A percentile compares a stretch with the other conserved stretches of the same genome.
phyloP scores from a whole-genome alignment of 1,284 basidiomycete species.

The Sanghuangporus baumii region DNA sequence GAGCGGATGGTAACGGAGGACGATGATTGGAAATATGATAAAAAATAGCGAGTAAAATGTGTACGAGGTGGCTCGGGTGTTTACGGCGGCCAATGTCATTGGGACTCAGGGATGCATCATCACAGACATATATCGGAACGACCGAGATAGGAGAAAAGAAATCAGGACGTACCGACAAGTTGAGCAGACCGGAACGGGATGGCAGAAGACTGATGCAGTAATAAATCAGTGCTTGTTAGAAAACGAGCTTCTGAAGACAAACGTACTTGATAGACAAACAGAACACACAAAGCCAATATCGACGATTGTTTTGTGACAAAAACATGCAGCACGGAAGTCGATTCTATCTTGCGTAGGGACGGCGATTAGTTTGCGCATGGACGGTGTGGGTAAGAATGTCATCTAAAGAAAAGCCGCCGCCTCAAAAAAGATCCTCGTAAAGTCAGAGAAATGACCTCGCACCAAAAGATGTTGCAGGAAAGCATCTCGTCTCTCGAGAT shows the following conservation, averaged over 20 bases:
- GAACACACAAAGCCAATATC: slow-evolving; percentile 98
- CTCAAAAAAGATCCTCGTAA: neutral
- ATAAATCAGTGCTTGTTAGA: neutral
- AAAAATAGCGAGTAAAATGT: too few relatives aligned
- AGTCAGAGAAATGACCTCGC: neutral
- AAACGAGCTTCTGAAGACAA: neutral
- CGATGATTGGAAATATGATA: too few relatives aligned
- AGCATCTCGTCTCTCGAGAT: slow-evolving; percentile 74
- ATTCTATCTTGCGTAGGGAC: slow-evolving; percentile 92
- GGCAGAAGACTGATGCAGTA: slow-evolving; percentile 75
- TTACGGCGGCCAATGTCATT: neutral
- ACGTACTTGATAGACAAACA: slow-evolving; percentile 89
- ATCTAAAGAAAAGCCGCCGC: slow-evolving; percentile 46
- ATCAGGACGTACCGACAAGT: slow-evolving; percentile 71
- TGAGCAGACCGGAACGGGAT: slow-evolving; percentile 87
- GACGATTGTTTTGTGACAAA: slow-evolving; percentile 96
- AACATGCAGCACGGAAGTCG: slow-evolving; percentile 96
- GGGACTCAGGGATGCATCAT: neutral
- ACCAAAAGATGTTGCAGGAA: slow-evolving; percentile 87
- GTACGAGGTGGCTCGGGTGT: slow-evolving; percentile 2
- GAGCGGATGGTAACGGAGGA: neutral
- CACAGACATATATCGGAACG: neutral
- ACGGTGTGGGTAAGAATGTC: slow-evolving; percentile 83
- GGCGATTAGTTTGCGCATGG: slow-evolving; percentile 72
- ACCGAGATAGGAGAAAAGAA: neutral